These are phyloP conservation scores for Vaccinium darrowii DNA, from an alignment of 148 eudicot species.

Conservation along the genomic window DNA sequence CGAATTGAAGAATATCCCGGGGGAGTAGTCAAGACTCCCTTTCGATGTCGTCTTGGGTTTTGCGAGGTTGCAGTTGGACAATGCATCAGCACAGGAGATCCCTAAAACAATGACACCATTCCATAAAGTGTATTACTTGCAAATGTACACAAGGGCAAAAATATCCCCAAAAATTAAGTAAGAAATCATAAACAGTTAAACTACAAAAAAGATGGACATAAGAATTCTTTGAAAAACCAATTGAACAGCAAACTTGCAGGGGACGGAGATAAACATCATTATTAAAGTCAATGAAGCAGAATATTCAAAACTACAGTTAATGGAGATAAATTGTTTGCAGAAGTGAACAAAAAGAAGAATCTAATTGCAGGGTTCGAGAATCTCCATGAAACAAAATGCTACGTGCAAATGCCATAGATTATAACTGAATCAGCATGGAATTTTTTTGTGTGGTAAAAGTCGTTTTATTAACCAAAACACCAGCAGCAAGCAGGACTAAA, in stretches of 20 bases:
- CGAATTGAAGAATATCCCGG: background rate
- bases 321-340: background rate
- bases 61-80: background rate
- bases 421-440: background rate
- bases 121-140: background rate
- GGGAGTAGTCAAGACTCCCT: background rate
- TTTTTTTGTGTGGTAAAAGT: background rate
- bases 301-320: background rate
- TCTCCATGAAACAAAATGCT: background rate
- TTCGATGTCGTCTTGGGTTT: background rate
- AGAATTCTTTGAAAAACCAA: background rate
- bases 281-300: background rate
- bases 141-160: background rate
- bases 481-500: background rate
- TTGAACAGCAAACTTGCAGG: background rate
- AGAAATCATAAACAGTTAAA: background rate
- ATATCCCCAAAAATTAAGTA: background rate
- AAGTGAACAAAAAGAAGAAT: background rate
- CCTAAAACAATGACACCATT: background rate
- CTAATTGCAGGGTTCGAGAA: background rate
- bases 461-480: too few species aligned
- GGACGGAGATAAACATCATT: background rate
- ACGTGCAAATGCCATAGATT: background rate
- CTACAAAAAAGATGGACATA: background rate
- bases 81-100: background rate